Evolutionary conservation across 306 rosid genomes (phyloP), one percentile per base, ranked within the genome.

Genomic region (Fagus crenata): DNA sequence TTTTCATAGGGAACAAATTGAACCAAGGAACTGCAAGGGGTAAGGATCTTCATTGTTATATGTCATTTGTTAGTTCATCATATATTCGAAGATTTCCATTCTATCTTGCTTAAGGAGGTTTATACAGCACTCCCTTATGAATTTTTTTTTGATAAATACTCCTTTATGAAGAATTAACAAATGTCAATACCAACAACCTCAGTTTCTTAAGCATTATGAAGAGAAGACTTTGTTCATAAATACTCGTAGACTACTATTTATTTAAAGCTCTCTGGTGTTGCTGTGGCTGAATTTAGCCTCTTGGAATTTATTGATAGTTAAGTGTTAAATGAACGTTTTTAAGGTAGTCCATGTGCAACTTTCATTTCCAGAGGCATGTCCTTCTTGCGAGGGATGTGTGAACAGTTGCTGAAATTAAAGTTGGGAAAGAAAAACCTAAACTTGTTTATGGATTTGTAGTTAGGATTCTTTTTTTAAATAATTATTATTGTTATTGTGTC

Each of bases 11-110:
- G 59, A 96, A 96, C 76, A 91, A 96, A 71, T 82, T 96, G 83
- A 96, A 96, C 85, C 93, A 96, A 85, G 99, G 99, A 87, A 96
- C 98, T 46, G 98, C 98, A 28, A 96, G 99, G 89, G 99, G 99
- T 89, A 83, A 81, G 91, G 79, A 9, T 75, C 53, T 55, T 42
- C 17, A 15, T 53, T 37, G 2, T 67, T 74, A 81, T 32, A 43
- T 7, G 39, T 76, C 37, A 58, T 39, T 60, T 58, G 56, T 78
- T 36, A 5, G 72, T 75, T 78, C 72, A 80, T 77, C 61, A 77
- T 60, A 46, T 41, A 32, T 75, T 77, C 42, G 53, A 72, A 6
- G 69, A 18, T 40, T 54, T 67, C 49, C 11, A 17, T 67, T 67
- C 31, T 67, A 17, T 37, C 18, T 39, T 67, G 49, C 31, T 67